Base-by-base conservation (phyloP, 169 alveolate genomes). In the Plasmodium billcollinsi region DNA sequence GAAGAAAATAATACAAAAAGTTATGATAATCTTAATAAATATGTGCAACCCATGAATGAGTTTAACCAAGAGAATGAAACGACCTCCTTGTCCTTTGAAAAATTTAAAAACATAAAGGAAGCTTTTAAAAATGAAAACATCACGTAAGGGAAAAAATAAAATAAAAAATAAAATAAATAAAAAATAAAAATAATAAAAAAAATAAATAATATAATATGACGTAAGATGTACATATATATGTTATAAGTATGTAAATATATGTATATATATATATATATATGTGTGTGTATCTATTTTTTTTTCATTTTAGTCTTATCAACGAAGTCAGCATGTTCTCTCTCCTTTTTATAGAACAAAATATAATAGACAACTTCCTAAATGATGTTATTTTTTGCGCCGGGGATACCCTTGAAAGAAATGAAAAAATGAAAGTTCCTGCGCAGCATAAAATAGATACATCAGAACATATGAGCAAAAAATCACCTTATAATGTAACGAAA, bases 71-170 rank as follows among this genome's bases (percentile, higher is more conserved):
- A 39, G 7, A 26, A 11, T 45, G 45, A 26, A 59, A 39, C 6
- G 15, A 11, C 18, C 15, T 33, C 45, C 7, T 2, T 33, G 1
- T 33, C 45, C 45, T 61, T 61, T 61, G 20, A 43, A 8, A 62
- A 61, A 61, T 74, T 74, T 74, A 20, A 54, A 43, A 76, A 76
- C 45, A 26, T 76, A 20, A 76, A 76, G 50, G 76, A 52, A 1
- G 69, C 72, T 15, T 76, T 76, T 39, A 76, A 49, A 58, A n/a
- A 12, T 33, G 70, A 76, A 2, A 18, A 49, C 45, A 59, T 52
- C 43, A 71, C 78, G 89, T 76, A 20, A 15, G 45, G 45, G 3
- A 33, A 4, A 33, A 33, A 33, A 33, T 33, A 33, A 33, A 33
- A 33, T 33, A 33, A 33, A 33, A 33, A 24, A 24, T 2, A 33